These are phyloP conservation scores for Xerocomellus intermedius DNA, from an alignment of 768 basidiomycete genomes.

Conservation along the genomic window DNA sequence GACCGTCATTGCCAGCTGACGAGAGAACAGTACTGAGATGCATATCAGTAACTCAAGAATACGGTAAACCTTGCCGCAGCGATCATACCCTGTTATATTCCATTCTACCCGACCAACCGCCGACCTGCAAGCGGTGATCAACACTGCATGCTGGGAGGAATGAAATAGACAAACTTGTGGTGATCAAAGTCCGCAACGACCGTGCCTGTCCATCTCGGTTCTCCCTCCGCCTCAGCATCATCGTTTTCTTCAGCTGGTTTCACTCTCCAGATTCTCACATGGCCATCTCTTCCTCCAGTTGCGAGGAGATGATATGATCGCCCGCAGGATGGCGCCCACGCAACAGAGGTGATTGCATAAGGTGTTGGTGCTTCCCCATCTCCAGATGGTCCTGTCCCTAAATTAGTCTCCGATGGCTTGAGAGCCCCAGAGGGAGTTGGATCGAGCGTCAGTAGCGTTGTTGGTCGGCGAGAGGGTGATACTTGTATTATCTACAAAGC, in stretches of 20 bases:
- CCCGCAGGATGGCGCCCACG: constrained; percentile 95
- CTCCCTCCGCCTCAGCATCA: constrained; percentile 43
- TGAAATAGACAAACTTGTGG: constrained; percentile 53
- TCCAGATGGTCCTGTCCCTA: constrained; percentile 18
- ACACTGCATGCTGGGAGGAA: background rate
- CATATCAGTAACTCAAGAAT: constrained; percentile 2
- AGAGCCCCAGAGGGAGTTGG: constrained; percentile 36
- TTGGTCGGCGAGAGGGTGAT: constrained; percentile 64
- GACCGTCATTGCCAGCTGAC: constrained; percentile 80
- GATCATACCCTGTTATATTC: constrained; percentile 79
- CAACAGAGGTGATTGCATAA: constrained; percentile 74
- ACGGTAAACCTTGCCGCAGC: background rate
- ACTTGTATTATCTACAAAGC: constrained; percentile 67
- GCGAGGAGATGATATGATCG: constrained; percentile 94
- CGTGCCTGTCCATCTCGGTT: constrained; percentile 63
- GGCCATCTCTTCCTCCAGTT: constrained; percentile 83
- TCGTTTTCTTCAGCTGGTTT: constrained; percentile 52
- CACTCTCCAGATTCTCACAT: constrained; percentile 87
- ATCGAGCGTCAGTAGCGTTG: constrained; percentile 55
- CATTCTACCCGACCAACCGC: constrained; percentile 87
- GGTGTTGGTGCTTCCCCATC: constrained; percentile 41
- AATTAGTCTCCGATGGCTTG: constrained; percentile 22
- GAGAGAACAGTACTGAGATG: constrained; percentile 71
- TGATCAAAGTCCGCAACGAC: constrained; percentile 87
- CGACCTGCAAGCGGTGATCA: constrained; percentile 42